A percentile compares a stretch with the other conserved stretches of the same genome.
Conservation (phyloP, 164 flowering plant species). For the Chimonanthus salicifolius region DNA sequence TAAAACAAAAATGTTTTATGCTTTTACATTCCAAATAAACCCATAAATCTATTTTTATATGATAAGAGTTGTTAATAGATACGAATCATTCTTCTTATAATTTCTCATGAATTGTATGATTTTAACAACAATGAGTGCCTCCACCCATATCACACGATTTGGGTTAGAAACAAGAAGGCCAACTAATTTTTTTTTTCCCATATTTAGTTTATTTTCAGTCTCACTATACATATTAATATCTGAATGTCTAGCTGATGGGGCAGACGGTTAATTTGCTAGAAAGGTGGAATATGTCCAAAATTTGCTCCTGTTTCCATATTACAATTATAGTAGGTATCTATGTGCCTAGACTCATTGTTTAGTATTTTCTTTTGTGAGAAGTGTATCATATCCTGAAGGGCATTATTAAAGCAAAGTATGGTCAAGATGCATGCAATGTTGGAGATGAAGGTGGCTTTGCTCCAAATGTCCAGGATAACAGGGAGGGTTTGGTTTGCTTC, state of each 20-base stretch:
- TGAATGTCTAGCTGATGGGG: neutral
- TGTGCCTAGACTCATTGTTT: neutral
- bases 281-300: neutral
- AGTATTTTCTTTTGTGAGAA: conserved; percentile 15
- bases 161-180: neutral
- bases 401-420: conserved; percentile 83
- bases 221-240: neutral
- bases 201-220: too few species aligned
- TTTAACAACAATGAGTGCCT: too few species aligned
- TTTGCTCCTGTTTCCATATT: neutral
- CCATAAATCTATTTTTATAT: too few species aligned
- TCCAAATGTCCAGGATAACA: conserved; percentile 95
- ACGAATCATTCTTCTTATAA: too few species aligned
- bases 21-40: too few species aligned
- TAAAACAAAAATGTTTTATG: too few species aligned
- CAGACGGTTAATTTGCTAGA: neutral
- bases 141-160: rapidly evolving
- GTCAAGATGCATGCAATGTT: conserved; percentile 99
- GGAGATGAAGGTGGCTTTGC: conserved; percentile 99
- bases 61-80: too few species aligned
- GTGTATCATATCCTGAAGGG: conserved; percentile 90
- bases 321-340: neutral
- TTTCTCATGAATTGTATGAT: too few species aligned
- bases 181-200: neutral
- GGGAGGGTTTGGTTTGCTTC: conserved; percentile 88